phyloP scores from a whole-genome alignment of 768 basidiomycete species.

The Pleurotus eryngii region DNA sequence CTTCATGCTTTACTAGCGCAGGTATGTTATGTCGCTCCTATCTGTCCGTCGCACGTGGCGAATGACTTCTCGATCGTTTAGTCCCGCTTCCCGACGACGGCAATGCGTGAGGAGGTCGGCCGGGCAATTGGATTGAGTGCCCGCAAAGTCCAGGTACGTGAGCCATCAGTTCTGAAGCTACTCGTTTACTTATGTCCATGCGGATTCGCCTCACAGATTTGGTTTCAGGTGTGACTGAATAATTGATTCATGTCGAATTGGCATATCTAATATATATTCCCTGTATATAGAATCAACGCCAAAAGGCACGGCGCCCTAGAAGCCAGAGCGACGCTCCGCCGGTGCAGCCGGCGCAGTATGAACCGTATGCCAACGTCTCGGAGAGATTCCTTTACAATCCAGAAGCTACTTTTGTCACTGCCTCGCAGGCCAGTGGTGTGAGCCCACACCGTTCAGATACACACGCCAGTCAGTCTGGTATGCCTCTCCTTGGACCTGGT shows the following conservation, averaged over 20 bases:
- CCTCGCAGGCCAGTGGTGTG: conserved; percentile 10
- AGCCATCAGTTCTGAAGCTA: neutral
- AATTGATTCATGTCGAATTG: conserved; percentile 14
- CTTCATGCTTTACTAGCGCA: conserved; percentile 83
- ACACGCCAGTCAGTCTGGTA: conserved; percentile 28
- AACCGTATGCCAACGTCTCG: conserved; percentile 32
- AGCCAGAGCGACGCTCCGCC: conserved; percentile 52
- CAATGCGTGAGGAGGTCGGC: conserved; percentile 85
- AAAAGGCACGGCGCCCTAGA: conserved; percentile 79
- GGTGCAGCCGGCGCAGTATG: conserved; percentile 58
- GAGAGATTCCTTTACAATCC: conserved; percentile 20
- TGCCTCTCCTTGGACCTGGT: conserved; percentile 49
- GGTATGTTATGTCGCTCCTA: conserved; percentile 49
- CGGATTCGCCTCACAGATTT: conserved; percentile 52
- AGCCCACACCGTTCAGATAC: conserved; percentile 24
- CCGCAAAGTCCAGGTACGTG: conserved; percentile 82
- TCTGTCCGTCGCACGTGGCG: conserved; percentile 2
- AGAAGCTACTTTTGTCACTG: conserved; percentile 11
- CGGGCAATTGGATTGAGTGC: conserved; percentile 86
- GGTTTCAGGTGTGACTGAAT: conserved; percentile 71
- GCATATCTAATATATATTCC: conserved; percentile 10
- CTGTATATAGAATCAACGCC: conserved; percentile 70
- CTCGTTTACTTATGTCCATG: conserved; percentile 15
- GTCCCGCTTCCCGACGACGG: conserved; percentile 88
- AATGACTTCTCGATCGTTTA: conserved; percentile 25